These are phyloP conservation scores for Escovopsis sp. DNA, from an alignment of 2,329 filamentous ascomycete species.

Conservation along the genomic window DNA sequence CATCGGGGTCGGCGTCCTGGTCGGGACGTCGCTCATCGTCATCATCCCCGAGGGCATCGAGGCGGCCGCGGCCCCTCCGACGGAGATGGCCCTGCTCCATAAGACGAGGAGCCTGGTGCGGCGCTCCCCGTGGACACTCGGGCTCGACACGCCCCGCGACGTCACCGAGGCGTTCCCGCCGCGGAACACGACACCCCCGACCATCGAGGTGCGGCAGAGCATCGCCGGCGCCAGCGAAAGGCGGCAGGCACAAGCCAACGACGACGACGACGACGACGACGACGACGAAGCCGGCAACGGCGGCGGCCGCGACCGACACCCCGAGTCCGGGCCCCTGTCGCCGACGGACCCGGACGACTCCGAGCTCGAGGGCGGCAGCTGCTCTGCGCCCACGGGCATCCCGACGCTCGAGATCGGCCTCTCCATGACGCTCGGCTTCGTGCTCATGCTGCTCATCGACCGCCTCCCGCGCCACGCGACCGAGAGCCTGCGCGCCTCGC, in stretches of 20 bases:
- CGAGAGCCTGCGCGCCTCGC: slow-evolving; percentile 47
- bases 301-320: slow-evolving; percentile 5
- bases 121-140: slow-evolving; percentile 18
- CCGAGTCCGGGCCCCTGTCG: neutral
- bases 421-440: slow-evolving; percentile 74
- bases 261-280: neutral
- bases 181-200: slow-evolving; percentile 1
- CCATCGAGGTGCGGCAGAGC: slow-evolving; percentile 1
- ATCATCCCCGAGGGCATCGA: slow-evolving; percentile 97
- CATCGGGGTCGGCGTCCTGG: slow-evolving; percentile 82
- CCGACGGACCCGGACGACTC: slow-evolving; percentile 5
- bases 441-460: slow-evolving; percentile 95
- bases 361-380: slow-evolving; percentile 15
- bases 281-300: slow-evolving; percentile 2
- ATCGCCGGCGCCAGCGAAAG: neutral
- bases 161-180: slow-evolving; percentile 12
- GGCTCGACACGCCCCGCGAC: slow-evolving; percentile 10
- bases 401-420: slow-evolving; percentile 72
- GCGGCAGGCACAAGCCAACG: too few species aligned
- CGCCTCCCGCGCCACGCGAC: slow-evolving; percentile 61
- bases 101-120: slow-evolving; percentile 18
- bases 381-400: slow-evolving; percentile 23
- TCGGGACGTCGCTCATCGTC: slow-evolving; percentile 88
- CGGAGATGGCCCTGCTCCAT: slow-evolving; percentile 23
- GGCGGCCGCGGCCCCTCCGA: slow-evolving; percentile 54